Base-by-base conservation (phyloP, 257 asterid species). In the Linaria vulgaris region DNA sequence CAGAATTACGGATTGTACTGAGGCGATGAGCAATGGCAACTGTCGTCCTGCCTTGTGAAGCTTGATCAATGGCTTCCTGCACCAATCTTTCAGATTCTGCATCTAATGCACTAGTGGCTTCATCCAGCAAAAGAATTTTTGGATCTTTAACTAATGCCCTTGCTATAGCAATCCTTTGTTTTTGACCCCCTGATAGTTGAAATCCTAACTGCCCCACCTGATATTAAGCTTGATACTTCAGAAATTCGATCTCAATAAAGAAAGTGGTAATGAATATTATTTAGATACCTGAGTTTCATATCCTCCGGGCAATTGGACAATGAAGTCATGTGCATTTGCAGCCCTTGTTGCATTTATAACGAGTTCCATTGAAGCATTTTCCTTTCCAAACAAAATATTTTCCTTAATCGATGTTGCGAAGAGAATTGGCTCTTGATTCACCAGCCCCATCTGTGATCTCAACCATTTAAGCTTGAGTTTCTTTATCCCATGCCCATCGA, bases 21-120 rank as follows among this genome's bases (percentile, higher is more conserved):
- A 83, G 87, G 9, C 87, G 90, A 71, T 85, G 95, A 39, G 96
- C 95, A 22, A 88, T 59, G 13, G 82, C 72, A 2, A 88, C 69
- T 0, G 96, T 88, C 8, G 95, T 88, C 62, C 94, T 75, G 56
- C 90, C 94, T 2, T 5, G 53, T 13, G 87, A 80, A 71, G 87
- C 96, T 21, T 59, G 48, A 25, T 86, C 91, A 9, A 88, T 82
- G 20, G 96, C 96, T 44, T 77, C 83, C 23, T 83, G 92, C 34
- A 86, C 87, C 14, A 83, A 9, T 60, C 78, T 69, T 73, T 88
- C 96, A 0, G 96, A 88, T 67, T 88, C 84, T 5, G 88, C 72
- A 61, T 88, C 96, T 37, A 88, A 57, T 21, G 96, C 95, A 61
- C 95, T 83, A 0, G 95, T 88, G 20, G 96, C 96, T 77, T 88